phyloP scores from a whole-genome alignment of 2,329 filamentous ascomycete genomes.

The Parastagonospora avenae region DNA sequence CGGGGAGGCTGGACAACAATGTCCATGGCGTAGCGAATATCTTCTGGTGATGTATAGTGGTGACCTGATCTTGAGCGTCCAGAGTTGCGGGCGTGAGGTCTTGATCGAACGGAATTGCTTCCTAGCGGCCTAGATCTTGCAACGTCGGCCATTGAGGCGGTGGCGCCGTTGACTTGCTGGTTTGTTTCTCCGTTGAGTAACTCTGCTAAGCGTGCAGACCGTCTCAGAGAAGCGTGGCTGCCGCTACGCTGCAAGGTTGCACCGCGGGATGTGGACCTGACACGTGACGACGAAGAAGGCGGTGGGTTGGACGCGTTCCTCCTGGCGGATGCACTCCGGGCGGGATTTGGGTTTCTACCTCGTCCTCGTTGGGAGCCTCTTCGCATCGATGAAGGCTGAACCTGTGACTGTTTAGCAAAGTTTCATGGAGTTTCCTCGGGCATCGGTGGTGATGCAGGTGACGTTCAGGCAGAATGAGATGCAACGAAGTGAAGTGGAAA shows the following conservation, averaged over 20 bases:
- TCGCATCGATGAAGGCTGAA: conserved; percentile 44
- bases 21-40: conserved; percentile 46
- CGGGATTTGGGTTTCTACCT: conserved; percentile 41
- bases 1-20: conserved; percentile 45
- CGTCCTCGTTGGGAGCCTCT: conserved; percentile 42
- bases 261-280: conserved; percentile 17
- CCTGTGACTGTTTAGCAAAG: conserved; percentile 36
- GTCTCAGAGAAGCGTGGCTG: conserved; percentile 31
- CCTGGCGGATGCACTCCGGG: conserved; percentile 32
- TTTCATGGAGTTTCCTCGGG: conserved; percentile 11
- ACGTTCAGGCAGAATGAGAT: conserved; percentile 31
- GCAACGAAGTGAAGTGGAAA: conserved; percentile 16
- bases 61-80: conserved; percentile 32
- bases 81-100: conserved; percentile 30
- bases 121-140: conserved; percentile 42
- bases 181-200: conserved; percentile 33
- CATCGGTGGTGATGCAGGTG: conserved; percentile 12
- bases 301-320: conserved; percentile 29
- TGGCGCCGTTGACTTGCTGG: conserved; percentile 18
- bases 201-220: conserved; percentile 41
- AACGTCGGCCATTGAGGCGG: conserved; percentile 44
- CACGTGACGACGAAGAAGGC: conserved; percentile 12
- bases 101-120: conserved; percentile 37
- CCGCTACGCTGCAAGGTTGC: conserved; percentile 20
- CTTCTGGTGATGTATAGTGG: conserved; percentile 30